Evolutionary conservation across 805 yeast species (phyloP), one percentile per base, ranked within the genome.

Genomic region (Candida incommunis): DNA sequence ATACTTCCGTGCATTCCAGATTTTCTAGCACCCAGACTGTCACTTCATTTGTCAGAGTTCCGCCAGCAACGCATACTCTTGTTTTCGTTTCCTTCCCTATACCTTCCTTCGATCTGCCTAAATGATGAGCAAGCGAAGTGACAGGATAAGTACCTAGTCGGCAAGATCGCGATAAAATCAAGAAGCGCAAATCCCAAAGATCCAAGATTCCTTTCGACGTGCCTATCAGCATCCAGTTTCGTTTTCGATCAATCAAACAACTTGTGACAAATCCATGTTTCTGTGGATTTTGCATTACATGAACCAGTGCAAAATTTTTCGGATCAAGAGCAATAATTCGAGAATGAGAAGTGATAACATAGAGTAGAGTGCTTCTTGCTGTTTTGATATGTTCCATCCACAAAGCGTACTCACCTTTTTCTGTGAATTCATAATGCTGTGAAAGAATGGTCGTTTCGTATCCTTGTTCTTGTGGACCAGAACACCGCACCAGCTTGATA

Each of bases 151-250:
- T 67, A 13, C 69, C 72, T 41, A 85, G 69, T 7, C 72, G 71
- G 77, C 86, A 82, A 1, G 80, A 66, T 48, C 73, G 78, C 27
- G 85, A 64, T 37, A 72, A 64, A 0, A 81, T 47, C 27, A 69
- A 69, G 58, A 86, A 84, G 45, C 94, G 66, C 27, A 83, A 51
- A 59, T 87, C 96, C 94, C 95, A 87, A 15, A 90, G 61, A 50
- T 77, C 78, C 24, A 92, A 57, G 0, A 80, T 64, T 1, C 96
- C 96, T 34, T 71, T 72, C 0, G 74, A 64, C 0, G 96, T 84
- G 0, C 96, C 96, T 2, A 81, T 57, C 5, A 84, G 58, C 1
- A 84, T 57, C 85, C 95, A 85, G 3, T 72, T 64, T 22, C 66
- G 62, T 15, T 68, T 63, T 0, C 63, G 59, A 45, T 80, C 82